Evolutionary conservation across 306 rosid genomes (phyloP).

Genomic region (Pterocarpus santalinus): DNA sequence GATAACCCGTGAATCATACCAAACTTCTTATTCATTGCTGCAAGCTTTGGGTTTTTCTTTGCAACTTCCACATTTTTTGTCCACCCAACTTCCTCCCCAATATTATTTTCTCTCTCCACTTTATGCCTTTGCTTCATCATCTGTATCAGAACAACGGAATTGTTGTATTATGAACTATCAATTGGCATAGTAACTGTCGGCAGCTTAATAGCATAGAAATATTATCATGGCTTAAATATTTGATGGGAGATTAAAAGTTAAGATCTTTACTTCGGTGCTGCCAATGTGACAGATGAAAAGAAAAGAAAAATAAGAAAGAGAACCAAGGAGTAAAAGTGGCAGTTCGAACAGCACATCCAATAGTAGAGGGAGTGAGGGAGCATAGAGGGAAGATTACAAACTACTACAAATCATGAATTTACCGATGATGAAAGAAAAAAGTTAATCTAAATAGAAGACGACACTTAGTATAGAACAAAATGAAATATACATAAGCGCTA

Average conservation of each 20-base stretch:
- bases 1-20: constrained; percentile 99
- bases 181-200: neutral
- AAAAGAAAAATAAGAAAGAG: neutral
- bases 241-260: neutral
- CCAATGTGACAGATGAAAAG: constrained; percentile 12
- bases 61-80: constrained; percentile 93
- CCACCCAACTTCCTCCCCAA: constrained; percentile 96
- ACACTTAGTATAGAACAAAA: neutral
- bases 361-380: neutral
- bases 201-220: constrained; percentile 30
- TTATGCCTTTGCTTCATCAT: constrained; percentile 98
- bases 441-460: neutral
- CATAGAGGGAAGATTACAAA: constrained; percentile 8
- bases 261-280: constrained; percentile 8
- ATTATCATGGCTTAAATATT: constrained; percentile 23
- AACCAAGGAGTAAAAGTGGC: constrained; percentile 4
- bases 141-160: constrained; percentile 60
- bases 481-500: neutral
- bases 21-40: constrained; percentile 95
- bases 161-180: constrained; percentile 13
- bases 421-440: neutral
- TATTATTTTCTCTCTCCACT: constrained; percentile 83
- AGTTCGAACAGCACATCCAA: neutral
- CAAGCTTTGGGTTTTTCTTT: constrained; percentile 84
- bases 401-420: neutral